These are phyloP conservation scores for Trichoderma sp. DNA, from an alignment of 2,329 filamentous ascomycete genomes.

Conservation along the genomic window DNA sequence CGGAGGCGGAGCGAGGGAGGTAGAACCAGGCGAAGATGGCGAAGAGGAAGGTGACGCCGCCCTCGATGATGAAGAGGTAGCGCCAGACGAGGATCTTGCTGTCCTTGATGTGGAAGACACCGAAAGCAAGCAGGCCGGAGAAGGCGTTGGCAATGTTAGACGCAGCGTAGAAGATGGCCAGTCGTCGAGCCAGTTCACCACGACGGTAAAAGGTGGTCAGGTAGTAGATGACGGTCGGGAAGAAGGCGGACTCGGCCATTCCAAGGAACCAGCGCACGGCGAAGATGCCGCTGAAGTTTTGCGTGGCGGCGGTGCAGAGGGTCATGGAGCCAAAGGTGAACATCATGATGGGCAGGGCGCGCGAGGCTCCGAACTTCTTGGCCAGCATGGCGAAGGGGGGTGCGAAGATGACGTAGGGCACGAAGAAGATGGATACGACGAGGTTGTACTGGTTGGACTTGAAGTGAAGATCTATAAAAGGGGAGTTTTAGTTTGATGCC, in stretches of 20 bases:
- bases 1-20: conserved; percentile 61
- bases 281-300: conserved; percentile 49
- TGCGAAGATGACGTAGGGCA: conserved; percentile 71
- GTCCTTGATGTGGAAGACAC: conserved; percentile 46
- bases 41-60: conserved; percentile 56
- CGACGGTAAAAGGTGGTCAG: conserved; percentile 50
- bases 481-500: neutral
- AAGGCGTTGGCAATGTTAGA: conserved; percentile 67
- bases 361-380: conserved; percentile 66
- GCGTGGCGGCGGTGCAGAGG: conserved; percentile 51
- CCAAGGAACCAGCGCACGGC: conserved; percentile 51
- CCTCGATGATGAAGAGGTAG: conserved; percentile 55
- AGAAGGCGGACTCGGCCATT: conserved; percentile 55
- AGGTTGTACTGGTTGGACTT: conserved; percentile 65
- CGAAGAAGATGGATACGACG: conserved; percentile 69
- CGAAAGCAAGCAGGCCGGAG: conserved; percentile 47
- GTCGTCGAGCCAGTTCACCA: conserved; percentile 43
- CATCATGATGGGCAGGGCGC: conserved; percentile 70
- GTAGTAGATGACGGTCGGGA: conserved; percentile 53
- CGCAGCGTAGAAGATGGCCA: conserved; percentile 71
- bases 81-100: conserved; percentile 42
- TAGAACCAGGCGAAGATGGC: conserved; percentile 66
- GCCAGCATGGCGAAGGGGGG: conserved; percentile 59
- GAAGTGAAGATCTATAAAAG: conserved; percentile 46
- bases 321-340: conserved; percentile 67